Evolutionary conservation across 2,329 filamentous ascomycete genomes (phyloP).

Genomic region (Bipolaris oryzae): DNA sequence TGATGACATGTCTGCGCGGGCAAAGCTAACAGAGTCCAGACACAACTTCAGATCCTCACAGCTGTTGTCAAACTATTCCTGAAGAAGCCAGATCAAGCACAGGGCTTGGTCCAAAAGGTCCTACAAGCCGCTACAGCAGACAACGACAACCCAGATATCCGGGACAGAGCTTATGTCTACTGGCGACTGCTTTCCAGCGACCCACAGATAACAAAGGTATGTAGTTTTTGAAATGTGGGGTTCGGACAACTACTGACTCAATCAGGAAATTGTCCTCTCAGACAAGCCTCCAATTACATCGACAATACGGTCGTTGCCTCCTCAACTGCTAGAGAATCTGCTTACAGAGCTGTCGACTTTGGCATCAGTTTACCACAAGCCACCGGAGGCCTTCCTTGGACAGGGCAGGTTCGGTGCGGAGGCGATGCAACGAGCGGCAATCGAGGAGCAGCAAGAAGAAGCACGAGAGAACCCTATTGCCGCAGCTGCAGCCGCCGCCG

Average conservation of each 20-base stretch:
- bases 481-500: slow-evolving; percentile 74
- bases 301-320: slow-evolving; percentile 88
- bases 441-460: slow-evolving; percentile 93
- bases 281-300: slow-evolving; percentile 93
- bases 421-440: slow-evolving; percentile 91
- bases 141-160: slow-evolving; percentile 96
- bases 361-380: slow-evolving; percentile 97
- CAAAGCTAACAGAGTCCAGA: slow-evolving; percentile 61
- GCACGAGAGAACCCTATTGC: slow-evolving; percentile 93
- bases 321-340: slow-evolving; percentile 84
- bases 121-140: slow-evolving; percentile 90
- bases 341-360: slow-evolving; percentile 90
- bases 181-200: slow-evolving; percentile 96
- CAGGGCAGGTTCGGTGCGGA: slow-evolving; percentile 93
- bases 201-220: slow-evolving; percentile 83
- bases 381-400: slow-evolving; percentile 95
- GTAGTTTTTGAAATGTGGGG: slow-evolving; percentile 10
- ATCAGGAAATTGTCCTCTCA: slow-evolving; percentile 82
- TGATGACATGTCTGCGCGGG: no score
- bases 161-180: slow-evolving; percentile 96
- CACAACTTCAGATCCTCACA: slow-evolving; percentile 96
- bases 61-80: slow-evolving; percentile 97
- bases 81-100: slow-evolving; percentile 92
- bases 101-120: slow-evolving; percentile 91
- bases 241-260: slow-evolving; percentile 7